Conservation (phyloP, 2,329 filamentous ascomycete genomes). For the Trichoderma guizhouense region DNA sequence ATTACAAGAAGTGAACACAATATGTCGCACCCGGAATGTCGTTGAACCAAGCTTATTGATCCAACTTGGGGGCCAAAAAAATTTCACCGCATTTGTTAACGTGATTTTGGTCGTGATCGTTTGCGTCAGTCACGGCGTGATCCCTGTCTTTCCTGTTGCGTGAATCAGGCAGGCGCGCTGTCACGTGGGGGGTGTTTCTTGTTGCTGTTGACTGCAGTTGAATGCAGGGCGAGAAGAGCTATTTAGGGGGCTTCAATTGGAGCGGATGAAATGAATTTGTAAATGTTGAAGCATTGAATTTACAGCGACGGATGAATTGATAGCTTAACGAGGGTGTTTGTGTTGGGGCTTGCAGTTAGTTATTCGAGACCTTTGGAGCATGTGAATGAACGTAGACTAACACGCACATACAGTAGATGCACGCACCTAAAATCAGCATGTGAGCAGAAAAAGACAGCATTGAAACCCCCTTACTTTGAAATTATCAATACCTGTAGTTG, state of each 20-base stretch:
- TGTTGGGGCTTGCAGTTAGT: neutral
- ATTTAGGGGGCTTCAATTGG: too few species aligned
- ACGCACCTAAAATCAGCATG: neutral
- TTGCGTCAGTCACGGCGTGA: neutral
- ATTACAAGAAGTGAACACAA: neutral
- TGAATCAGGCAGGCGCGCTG: slow-evolving; percentile 6
- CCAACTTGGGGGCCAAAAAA: neutral
- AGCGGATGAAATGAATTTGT: neutral
- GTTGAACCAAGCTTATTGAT: neutral
- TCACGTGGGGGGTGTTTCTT: neutral
- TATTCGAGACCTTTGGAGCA: neutral
- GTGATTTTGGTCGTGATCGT: slow-evolving; percentile 16
- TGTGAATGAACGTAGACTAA: neutral
- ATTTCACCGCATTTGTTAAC: neutral
- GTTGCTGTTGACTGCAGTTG: neutral
- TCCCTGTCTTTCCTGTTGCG: neutral
- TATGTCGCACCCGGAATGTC: neutral
- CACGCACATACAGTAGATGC: neutral
- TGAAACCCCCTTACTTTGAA: neutral
- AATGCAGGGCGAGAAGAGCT: neutral
- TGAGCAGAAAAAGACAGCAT: neutral
- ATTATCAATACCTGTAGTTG: neutral
- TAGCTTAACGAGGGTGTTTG: neutral
- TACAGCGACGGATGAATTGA: neutral
- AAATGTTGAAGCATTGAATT: neutral